Percentiles rank a stretch among this genome's conserved stretches.
Conservation (phyloP, 768 basidiomycete species). For the Rhizopogon rudus region DNA sequence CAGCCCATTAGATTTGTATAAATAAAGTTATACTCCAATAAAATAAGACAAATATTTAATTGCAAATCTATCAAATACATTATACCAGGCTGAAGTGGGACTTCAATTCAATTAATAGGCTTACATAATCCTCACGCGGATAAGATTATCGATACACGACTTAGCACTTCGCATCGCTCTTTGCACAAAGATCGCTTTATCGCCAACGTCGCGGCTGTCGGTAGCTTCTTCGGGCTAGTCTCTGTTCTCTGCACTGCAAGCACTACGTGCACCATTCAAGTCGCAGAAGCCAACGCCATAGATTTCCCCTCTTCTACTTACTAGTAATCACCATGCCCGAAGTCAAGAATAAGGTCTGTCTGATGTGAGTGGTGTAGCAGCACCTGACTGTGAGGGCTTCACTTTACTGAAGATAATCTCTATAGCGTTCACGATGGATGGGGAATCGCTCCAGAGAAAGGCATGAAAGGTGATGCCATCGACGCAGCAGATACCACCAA, state of each 20-base stretch:
- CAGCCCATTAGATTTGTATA: no score
- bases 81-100: no score
- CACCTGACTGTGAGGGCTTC: not conserved
- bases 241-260: not conserved
- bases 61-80: no score
- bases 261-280: not conserved
- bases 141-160: not conserved
- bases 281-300: not conserved
- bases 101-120: no score
- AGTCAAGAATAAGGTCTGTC: conserved; percentile 85
- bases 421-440: conserved; percentile 92
- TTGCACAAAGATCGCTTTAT: not conserved
- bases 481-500: conserved; percentile 76
- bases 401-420: not conserved
- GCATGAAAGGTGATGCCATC: conserved; percentile 86
- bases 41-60: no score
- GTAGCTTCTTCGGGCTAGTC: not conserved
- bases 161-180: not conserved
- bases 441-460: conserved; percentile 69
- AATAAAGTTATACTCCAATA: no score
- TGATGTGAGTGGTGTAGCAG: conserved; percentile 54
- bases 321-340: conserved; percentile 31
- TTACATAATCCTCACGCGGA: not conserved
- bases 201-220: not conserved
- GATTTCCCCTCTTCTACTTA: not conserved